Evolutionary conservation across 2,329 filamentous ascomycete species (phyloP), one percentile per base, ranked within the genome.

Genomic region (Colletotrichum nymphaeae): DNA sequence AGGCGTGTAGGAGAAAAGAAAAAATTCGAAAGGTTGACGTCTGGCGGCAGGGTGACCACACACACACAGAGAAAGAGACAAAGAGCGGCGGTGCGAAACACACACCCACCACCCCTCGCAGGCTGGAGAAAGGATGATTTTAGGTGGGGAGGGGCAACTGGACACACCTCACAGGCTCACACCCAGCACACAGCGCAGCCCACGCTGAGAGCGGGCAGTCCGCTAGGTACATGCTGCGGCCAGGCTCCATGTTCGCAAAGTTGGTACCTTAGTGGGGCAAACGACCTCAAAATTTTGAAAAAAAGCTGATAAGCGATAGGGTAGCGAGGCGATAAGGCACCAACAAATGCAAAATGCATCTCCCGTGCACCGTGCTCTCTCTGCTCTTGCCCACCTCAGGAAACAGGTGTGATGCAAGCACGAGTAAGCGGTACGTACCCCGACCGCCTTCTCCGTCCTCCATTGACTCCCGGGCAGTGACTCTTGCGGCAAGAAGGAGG

Each of bases 31-130:
- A 58, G 37, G 37, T 59, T 63, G n/a, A 28, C 67, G 64, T 65
- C 60, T 26, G 67, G 46, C 35, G 52, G 60, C 42, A 42, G 67
- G 69, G 37, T 68, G 64, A 53, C 19, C 69, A 63, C 67, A 42
- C 37, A 42, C 37, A 42, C 37, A 42, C 2, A 42, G 32, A 35
- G 32, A 35, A 35, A 68, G 58, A 49, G 68, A 67, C 72, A 74
- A 74, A 67, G 70, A 67, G 59, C 63, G 68, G 72, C 72, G 57
- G 72, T 74, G 58, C 72, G 67, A 66, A 71, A 73, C 71, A 73
- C 63, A 53, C 16, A 52, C 37, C 46, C 19, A 32, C 28, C 37
- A 42, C 16, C 37, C 37, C 37, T 42, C 37, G 16, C 67, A 62
- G 59, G 46, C 68, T 55, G 57, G 42, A 49, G 22, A 64, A 49